Percentiles rank a stretch among this genome's conserved stretches.
Conservation (phyloP, 2,329 filamentous ascomycete genomes). For the Fusarium metavorans region DNA sequence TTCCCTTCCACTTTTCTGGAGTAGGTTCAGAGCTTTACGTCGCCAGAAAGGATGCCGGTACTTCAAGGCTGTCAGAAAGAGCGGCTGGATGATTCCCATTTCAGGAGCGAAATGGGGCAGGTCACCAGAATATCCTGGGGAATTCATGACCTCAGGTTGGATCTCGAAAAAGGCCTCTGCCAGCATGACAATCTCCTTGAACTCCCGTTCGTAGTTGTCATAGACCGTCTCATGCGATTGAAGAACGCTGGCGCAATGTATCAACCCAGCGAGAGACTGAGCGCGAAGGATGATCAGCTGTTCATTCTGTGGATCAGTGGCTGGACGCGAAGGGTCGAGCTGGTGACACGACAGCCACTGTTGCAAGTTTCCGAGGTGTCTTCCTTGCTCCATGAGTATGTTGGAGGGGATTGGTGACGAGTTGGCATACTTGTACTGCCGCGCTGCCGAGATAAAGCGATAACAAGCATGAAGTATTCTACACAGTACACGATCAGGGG, state of each 20-base stretch:
- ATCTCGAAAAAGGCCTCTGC: not conserved
- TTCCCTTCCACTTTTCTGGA: not conserved
- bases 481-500: not conserved
- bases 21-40: not conserved
- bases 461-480: not conserved
- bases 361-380: not conserved
- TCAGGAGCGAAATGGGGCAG: not conserved
- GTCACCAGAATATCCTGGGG: not conserved
- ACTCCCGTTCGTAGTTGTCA: not conserved
- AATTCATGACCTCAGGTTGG: too few relatives aligned
- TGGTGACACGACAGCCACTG: not conserved
- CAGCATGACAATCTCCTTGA: not conserved
- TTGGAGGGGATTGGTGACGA: not conserved
- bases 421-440: not conserved
- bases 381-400: not conserved
- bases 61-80: constrained; percentile 26
- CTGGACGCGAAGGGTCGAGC: not conserved
- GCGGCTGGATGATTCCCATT: constrained; percentile 32
- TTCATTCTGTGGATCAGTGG: not conserved
- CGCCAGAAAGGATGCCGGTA: not conserved
- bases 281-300: not conserved
- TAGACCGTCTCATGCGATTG: not conserved
- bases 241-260: not conserved
- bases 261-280: not conserved
- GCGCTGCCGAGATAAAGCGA: not conserved